Conservation (phyloP, 2,329 filamentous ascomycete genomes). For the Aspergillus sp. region DNA sequence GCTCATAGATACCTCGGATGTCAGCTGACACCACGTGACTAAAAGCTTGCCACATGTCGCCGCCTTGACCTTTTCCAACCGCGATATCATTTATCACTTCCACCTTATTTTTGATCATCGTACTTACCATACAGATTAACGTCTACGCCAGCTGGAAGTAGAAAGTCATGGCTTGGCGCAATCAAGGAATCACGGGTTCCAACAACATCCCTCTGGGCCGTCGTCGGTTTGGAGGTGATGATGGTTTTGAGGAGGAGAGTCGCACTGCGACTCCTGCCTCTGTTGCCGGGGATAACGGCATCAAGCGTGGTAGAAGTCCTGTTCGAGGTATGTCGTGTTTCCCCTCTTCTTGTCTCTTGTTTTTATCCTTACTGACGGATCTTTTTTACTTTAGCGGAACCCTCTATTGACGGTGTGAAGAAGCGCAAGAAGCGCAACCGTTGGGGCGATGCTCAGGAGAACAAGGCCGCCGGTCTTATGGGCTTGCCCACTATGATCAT, state of each 20-base stretch:
- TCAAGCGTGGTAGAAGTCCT: slow-evolving; percentile 90
- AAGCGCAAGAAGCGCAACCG: slow-evolving; percentile 97
- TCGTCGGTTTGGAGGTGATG: slow-evolving; percentile 69
- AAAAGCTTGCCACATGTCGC: too few relatives aligned
- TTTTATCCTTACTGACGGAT: slow-evolving; percentile 15
- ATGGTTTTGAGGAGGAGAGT: slow-evolving; percentile 45
- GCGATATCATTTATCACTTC: background rate
- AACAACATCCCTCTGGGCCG: slow-evolving; percentile 96
- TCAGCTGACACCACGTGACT: too few relatives aligned
- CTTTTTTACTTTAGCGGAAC: slow-evolving; percentile 30
- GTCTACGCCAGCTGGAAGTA: too few relatives aligned
- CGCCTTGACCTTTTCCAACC: too few relatives aligned
- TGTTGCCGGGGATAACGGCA: slow-evolving; percentile 45
- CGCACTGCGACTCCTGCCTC: slow-evolving; percentile 42
- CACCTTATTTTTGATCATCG: background rate
- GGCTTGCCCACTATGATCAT: slow-evolving; percentile 93
- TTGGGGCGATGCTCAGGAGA: slow-evolving; percentile 96
- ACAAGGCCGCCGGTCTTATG: slow-evolving; percentile 98
- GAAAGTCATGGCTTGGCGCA: slow-evolving; percentile 57
- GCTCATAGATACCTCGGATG: too few relatives aligned
- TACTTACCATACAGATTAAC: slow-evolving; percentile 4
- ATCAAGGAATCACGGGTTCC: slow-evolving; percentile 85
- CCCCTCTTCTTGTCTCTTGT: background rate
- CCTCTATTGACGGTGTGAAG: slow-evolving; percentile 68
- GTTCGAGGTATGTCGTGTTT: slow-evolving; percentile 61